Evolutionary conservation across 805 yeast genomes (phyloP).

Genomic region (Nakazawaea anatomiae): DNA sequence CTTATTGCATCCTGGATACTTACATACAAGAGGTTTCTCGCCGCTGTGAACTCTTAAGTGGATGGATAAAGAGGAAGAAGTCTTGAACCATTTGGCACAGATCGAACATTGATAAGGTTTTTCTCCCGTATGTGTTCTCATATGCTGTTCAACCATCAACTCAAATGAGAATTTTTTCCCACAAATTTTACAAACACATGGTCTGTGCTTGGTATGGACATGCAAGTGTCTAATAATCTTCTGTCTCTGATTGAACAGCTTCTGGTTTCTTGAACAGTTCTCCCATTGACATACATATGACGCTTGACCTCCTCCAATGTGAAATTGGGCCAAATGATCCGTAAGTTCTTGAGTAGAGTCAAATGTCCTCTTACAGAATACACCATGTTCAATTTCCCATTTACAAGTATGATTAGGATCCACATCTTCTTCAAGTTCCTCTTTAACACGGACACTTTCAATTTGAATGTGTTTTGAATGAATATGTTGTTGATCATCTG

Average conservation of each 20-base stretch:
- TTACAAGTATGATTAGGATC: slow-evolving; percentile 24
- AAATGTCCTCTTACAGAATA: slow-evolving; percentile 47
- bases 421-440: slow-evolving; percentile 1
- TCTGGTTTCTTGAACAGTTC: slow-evolving; percentile 60
- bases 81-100: slow-evolving; percentile 78
- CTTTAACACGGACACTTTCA: background rate
- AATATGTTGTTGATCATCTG: no score
- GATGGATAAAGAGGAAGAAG: slow-evolving; percentile 75
- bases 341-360: slow-evolving; percentile 55
- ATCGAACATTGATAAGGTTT: slow-evolving; percentile 70
- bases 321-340: slow-evolving; percentile 60
- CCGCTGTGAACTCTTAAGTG: slow-evolving; percentile 88
- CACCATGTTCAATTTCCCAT: slow-evolving; percentile 29
- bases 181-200: slow-evolving; percentile 69
- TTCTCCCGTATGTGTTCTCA: slow-evolving; percentile 84
- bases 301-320: slow-evolving; percentile 70
- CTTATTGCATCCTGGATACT: slow-evolving; percentile 75
- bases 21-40: slow-evolving; percentile 78
- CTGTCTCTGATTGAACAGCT: slow-evolving; percentile 74
- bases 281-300: slow-evolving; percentile 72
- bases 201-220: slow-evolving; percentile 81
- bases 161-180: slow-evolving; percentile 70
- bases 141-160: slow-evolving; percentile 72
- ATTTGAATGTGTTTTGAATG: no score
- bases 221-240: slow-evolving; percentile 82